Base-by-base conservation (phyloP, 495 filamentous ascomycete genomes). In the Talaromyces borbonicus region DNA sequence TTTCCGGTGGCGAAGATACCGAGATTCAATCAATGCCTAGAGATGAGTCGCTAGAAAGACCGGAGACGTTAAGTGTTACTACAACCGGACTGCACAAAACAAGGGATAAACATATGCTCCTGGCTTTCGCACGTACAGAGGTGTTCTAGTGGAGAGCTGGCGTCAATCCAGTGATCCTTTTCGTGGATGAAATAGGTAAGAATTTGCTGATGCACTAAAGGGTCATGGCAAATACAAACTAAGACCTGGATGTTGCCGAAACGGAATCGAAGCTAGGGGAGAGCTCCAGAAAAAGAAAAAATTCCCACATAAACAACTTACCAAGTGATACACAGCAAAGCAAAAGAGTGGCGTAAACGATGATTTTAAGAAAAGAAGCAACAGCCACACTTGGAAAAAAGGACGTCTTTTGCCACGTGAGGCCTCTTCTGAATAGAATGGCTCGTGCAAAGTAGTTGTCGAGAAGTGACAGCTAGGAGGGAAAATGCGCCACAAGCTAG, bases 261-360 rank as follows among this genome's bases (percentile, higher is more conserved):
- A 20, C 22, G 35, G 16, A 22, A 20, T 38, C 16, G 22, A 38
- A 38, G 14, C 35, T 20, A 38, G 18, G n/a, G 35, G 8, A 38
- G 35, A 38, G 35, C 35, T 38, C 35, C 16, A 20, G 35, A 38
- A n/a, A n/a, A n/a, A n/a, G n/a, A n/a, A n/a, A n/a, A n/a, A n/a
- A n/a, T n/a, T n/a, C n/a, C n/a, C n/a, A n/a, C n/a, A n/a, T n/a
- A n/a, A n/a, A n/a, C n/a, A n/a, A 29, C 26, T 38, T 38, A 38
- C 35, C 35, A 22, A 16, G 35, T 23, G 35, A 5, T 38, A 4
- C 19, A 20, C 11, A 38, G 22, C 11, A 16, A 20, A 38, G 12
- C 11, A 20, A 18, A 38, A 38, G 6, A 20, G 35, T 38, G 35
- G 35, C 35, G 35, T 38, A 20, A n/a, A n/a, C 11, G 16, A 38